Base-by-base conservation (phyloP, 768 basidiomycete species). In the Coprinopsis sp. region DNA sequence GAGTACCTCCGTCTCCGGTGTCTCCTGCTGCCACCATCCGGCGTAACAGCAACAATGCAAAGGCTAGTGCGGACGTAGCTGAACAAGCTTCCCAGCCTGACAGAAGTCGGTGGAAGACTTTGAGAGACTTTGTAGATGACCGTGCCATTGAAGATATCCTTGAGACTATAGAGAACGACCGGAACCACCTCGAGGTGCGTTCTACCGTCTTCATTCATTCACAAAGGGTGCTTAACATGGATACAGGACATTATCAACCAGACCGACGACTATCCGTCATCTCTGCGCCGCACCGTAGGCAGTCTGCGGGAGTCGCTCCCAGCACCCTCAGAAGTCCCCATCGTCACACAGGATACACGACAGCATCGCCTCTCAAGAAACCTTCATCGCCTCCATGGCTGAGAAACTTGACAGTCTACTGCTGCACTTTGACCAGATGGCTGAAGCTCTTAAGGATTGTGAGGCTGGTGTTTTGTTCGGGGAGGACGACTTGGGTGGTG, bases 41-140 rank as follows among this genome's bases (percentile, higher is more conserved):
- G 18, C 51, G 63, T 25, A 55, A 58, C 40, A 47, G 57, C 24
- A 47, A 37, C 18, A 63, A 54, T 31, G 46, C 55, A n/a, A 52
- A 49, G 28, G 47, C 31, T 34, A 44, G 30, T n/a, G 37, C 25
- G 3, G 7, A 43, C 30, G 37, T 25, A 44, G 23, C 37, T 34
- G 11, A 33, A 40, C 29, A 48, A 44, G 55, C 51, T 44, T 64
- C 65, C 55, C 46, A 65, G 52, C 46, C 58, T 21, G 81, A 84
- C 54, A 69, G 80, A 47, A 71, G 68, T 31, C 72, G 68, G 25
- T 91, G 89, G 89, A 91, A 89, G 71, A 87, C 84, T 0, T 58
- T 91, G 27, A 77, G 90, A 27, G 88, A 91, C 59, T 91, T 92
- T 61, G 86, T 91, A 28, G 87, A 91, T 54, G 90, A 92, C 54